These are phyloP conservation scores for Platanus orientalis DNA, from an alignment of 164 flowering plant genomes.

Conservation along the genomic window DNA sequence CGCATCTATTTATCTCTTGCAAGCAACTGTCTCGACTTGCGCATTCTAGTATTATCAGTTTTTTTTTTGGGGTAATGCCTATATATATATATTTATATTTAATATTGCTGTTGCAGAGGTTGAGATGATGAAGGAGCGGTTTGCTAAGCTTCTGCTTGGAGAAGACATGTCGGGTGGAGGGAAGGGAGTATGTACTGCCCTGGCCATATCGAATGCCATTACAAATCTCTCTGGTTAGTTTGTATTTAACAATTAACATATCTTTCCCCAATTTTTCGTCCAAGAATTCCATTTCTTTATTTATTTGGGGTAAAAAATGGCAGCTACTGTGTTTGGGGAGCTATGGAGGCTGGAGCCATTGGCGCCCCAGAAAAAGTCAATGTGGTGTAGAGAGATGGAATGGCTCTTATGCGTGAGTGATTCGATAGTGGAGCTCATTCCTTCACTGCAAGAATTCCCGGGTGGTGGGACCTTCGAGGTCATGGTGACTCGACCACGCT, in stretches of 20 bases:
- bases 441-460: conserved; percentile 62
- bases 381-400: conserved; percentile 87
- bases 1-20: background rate
- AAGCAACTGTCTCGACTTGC: background rate
- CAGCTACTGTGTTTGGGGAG: conserved; percentile 80
- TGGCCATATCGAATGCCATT: conserved; percentile 82
- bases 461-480: conserved; percentile 74
- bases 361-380: conserved; percentile 49
- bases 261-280: background rate
- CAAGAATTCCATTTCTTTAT: background rate
- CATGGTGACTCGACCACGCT: conserved; percentile 67
- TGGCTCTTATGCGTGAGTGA: conserved; percentile 73
- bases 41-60: background rate
- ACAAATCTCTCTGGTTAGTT: conserved; percentile 67
- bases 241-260: background rate
- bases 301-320: conserved; percentile 1
- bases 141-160: conserved; percentile 76
- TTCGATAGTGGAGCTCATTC: conserved; percentile 70
- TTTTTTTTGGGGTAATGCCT: background rate
- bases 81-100: too few relatives aligned
- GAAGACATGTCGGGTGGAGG: conserved; percentile 94
- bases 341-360: conserved; percentile 80
- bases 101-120: conserved; percentile 36
- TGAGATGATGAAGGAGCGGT: conserved; percentile 79
- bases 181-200: conserved; percentile 77